Evolutionary conservation across 2,329 filamentous ascomycete species (phyloP).

Genomic region (Verticillium nubilum): DNA sequence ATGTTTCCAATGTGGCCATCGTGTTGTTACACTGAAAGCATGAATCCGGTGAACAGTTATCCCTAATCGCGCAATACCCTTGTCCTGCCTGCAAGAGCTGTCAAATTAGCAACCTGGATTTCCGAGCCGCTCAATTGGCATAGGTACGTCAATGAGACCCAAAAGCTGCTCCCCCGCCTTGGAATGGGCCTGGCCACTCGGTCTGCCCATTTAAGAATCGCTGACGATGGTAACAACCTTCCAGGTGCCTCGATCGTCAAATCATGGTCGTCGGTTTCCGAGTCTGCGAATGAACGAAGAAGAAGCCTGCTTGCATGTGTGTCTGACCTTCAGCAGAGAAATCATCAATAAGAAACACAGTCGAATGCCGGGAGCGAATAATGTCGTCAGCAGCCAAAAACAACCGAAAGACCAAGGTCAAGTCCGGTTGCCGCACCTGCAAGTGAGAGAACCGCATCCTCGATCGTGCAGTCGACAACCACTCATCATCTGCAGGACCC

Average conservation of each 20-base stretch:
- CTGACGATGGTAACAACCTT: not conserved
- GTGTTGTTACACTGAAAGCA: too few relatives aligned
- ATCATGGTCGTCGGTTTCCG: not conserved
- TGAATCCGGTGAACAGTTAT: too few relatives aligned
- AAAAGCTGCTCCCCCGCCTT: not conserved
- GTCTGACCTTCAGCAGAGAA: too few relatives aligned
- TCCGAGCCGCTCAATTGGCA: not conserved
- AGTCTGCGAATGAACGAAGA: not conserved
- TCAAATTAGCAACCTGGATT: not conserved
- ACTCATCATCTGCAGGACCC: constrained; percentile 7
- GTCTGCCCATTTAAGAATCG: not conserved
- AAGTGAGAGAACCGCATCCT: constrained; percentile 2
- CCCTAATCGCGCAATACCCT: not conserved
- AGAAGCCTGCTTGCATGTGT: not conserved
- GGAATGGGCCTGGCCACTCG: not conserved
- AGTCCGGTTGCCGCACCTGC: constrained; percentile 9
- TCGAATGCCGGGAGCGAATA: not conserved
- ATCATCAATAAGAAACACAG: too few relatives aligned
- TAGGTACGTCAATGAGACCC: not conserved
- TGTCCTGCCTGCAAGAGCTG: not conserved
- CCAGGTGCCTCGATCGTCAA: not conserved
- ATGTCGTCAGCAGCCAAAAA: not conserved
- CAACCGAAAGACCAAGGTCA: not conserved
- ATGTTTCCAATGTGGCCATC: too few relatives aligned
- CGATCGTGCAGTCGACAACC: not conserved